Conservation (phyloP, 148 eudicot species). For the Chenopodium formosanum region DNA sequence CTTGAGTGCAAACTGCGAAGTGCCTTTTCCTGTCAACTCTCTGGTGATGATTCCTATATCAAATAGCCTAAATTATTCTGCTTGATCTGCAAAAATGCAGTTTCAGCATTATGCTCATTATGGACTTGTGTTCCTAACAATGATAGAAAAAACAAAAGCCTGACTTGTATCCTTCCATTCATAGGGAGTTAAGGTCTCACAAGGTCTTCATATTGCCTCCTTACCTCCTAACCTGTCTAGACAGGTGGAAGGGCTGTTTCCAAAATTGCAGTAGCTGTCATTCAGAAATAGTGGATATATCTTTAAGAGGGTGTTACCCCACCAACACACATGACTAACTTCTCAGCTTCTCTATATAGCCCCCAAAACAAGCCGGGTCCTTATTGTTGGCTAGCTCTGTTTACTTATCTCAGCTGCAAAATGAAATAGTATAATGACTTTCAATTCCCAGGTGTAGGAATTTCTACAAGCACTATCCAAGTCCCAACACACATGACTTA, state of each 20-base stretch:
- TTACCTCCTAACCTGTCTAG: neutral
- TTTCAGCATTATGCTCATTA: neutral
- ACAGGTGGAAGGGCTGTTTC: neutral
- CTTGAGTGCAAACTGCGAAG: neutral
- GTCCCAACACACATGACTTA: no score
- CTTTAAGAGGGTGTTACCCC: neutral
- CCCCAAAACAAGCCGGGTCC: neutral
- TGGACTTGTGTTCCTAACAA: neutral
- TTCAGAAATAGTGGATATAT: neutral
- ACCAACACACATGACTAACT: neutral
- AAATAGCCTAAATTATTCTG: neutral
- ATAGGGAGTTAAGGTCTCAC: neutral
- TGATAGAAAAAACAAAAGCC: neutral
- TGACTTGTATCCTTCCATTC: neutral
- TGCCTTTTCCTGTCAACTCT: neutral
- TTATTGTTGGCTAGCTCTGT: neutral
- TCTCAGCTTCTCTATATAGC: neutral
- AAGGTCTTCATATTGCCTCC: neutral
- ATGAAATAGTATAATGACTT: neutral
- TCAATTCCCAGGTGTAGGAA: neutral
- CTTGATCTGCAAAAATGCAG: neutral
- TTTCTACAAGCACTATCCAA: neutral
- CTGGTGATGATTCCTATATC: neutral
- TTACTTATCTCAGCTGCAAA: neutral
- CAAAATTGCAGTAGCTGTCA: neutral